A percentile compares a stretch with the other conserved stretches of the same genome.
Conservation (phyloP, 495 filamentous ascomycete species). For the Thermochaetoides thermophila region DNA sequence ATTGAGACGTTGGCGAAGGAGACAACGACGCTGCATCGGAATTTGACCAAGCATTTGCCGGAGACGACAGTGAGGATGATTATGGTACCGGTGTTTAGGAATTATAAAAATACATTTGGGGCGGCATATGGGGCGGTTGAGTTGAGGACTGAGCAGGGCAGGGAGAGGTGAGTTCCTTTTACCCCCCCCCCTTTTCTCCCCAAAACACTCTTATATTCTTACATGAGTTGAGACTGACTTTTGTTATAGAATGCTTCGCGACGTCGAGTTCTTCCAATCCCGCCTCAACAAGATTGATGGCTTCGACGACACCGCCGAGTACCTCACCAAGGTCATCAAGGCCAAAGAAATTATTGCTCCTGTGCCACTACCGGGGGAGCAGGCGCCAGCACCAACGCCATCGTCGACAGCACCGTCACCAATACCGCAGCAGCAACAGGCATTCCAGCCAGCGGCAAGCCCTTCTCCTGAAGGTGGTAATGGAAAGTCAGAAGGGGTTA, state of each 20-base stretch:
- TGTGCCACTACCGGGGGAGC: conserved; percentile 1
- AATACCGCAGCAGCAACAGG: not conserved
- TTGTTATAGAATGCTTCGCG: conserved; percentile 70
- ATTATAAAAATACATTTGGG: conserved; percentile 72
- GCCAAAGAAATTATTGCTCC: conserved; percentile 35
- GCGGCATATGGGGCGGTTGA: conserved; percentile 54
- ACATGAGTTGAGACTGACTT: no score
- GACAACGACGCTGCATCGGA: conserved; percentile 74
- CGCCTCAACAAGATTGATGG: conserved; percentile 70
- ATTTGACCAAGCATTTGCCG: conserved; percentile 70
- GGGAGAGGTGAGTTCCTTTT: conserved; percentile 49
- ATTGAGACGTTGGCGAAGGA: conserved; percentile 90
- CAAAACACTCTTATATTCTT: no score
- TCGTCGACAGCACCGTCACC: not conserved
- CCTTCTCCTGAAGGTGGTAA: no score
- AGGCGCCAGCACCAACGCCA: conserved; percentile 3
- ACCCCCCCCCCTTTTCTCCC: no score
- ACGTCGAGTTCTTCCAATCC: conserved; percentile 61
- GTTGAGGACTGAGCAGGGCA: conserved; percentile 50
- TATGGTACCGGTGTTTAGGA: conserved; percentile 79
- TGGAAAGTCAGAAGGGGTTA: no score
- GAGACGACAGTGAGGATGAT: conserved; percentile 69
- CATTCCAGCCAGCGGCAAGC: no score
- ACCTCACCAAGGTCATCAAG: conserved; percentile 51
- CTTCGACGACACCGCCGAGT: conserved; percentile 52